Conservation (phyloP, 139 green algal genomes). For the Tetradesmus lagerheimii region DNA sequence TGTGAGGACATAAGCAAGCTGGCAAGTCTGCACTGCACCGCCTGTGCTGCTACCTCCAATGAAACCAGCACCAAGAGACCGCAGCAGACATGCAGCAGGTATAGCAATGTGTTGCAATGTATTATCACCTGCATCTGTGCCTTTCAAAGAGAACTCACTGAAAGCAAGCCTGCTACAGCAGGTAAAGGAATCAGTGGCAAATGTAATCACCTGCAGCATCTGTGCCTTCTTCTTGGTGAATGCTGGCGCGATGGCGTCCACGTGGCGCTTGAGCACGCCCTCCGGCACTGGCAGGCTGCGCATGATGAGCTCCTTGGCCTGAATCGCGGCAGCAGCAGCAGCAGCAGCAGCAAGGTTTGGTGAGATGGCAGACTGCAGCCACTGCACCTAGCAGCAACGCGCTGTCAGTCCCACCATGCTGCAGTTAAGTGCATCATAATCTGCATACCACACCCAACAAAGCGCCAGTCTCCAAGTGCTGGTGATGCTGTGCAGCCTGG, state of each 20-base stretch:
- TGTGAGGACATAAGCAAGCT: not conserved
- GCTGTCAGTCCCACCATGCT: too few relatives aligned
- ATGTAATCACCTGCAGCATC: conserved; percentile 35
- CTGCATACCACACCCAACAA: not conserved
- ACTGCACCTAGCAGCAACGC: not conserved
- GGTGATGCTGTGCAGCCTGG: not conserved
- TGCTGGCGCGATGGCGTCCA: conserved; percentile 10
- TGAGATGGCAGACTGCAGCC: not conserved
- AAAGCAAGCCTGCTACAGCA: too few relatives aligned
- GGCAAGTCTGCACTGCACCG: not conserved
- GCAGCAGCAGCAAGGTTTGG: not conserved
- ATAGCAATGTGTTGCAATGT: too few relatives aligned
- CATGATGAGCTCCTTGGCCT: conserved; percentile 49
- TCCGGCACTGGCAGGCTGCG: conserved; percentile 46
- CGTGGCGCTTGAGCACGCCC: conserved; percentile 42
- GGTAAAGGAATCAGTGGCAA: too few relatives aligned
- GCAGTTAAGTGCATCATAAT: too few relatives aligned
- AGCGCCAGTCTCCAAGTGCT: not conserved
- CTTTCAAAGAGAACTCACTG: too few relatives aligned
- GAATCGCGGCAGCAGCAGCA: not conserved
- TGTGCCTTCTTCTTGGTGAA: conserved; percentile 36
- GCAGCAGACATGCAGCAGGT: too few relatives aligned
- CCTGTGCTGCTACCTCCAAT: too few relatives aligned
- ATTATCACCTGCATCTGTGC: not conserved
- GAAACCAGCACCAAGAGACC: too few relatives aligned